phyloP scores from a whole-genome alignment of 2,329 filamentous ascomycete genomes.

The Talaromyces piceae region DNA sequence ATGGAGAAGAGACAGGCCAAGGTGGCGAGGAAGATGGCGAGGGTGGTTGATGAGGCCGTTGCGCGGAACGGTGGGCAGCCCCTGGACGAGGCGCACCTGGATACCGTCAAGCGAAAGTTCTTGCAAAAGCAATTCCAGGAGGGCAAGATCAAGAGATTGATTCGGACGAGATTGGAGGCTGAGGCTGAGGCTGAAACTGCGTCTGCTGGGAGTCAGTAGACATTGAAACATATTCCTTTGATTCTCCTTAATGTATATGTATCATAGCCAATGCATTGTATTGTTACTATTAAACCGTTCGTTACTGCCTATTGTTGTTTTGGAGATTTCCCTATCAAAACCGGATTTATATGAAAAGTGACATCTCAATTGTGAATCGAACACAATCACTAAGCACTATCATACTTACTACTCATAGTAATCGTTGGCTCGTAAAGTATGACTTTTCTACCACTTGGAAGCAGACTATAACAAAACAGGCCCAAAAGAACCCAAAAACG shows the following conservation, averaged over 20 bases:
- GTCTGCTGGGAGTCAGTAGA: background rate
- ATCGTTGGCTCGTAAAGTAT: too few relatives aligned
- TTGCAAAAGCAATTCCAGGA: conserved; percentile 18
- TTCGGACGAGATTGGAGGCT: conserved; percentile 19
- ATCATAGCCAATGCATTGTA: background rate
- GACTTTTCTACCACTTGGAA: too few relatives aligned
- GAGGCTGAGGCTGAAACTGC: conserved; percentile 4
- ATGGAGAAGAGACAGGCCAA: conserved; percentile 26
- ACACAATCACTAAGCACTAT: too few relatives aligned
- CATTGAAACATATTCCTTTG: too few relatives aligned
- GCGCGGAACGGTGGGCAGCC: conserved; percentile 4
- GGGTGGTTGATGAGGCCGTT: conserved; percentile 14
- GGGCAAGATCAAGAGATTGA: conserved; percentile 23
- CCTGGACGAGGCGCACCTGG: conserved; percentile 17
- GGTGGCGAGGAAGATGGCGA: conserved; percentile 23
- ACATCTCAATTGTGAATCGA: too few relatives aligned
- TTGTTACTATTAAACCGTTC: background rate
- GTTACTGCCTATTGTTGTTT: too few relatives aligned
- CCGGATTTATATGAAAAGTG: too few relatives aligned
- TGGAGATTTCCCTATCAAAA: too few relatives aligned
- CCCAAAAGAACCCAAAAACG: background rate
- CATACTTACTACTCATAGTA: too few relatives aligned
- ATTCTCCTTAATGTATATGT: too few relatives aligned
- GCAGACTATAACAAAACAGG: background rate
- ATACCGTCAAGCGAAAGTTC: conserved; percentile 12